Evolutionary conservation across 202 grass and related monocot species (phyloP).

Genomic region (Setaria italica): DNA sequence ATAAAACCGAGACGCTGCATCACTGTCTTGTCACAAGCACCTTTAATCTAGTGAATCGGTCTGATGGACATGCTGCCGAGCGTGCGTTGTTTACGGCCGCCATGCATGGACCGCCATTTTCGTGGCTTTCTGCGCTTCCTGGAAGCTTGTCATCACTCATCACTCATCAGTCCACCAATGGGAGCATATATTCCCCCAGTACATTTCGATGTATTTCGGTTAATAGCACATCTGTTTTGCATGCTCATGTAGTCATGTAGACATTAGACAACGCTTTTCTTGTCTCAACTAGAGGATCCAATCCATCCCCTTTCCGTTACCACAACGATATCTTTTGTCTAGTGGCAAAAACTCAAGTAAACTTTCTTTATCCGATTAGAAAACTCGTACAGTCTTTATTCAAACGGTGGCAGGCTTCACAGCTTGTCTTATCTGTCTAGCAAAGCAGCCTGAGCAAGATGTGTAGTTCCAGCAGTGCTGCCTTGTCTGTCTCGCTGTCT

Average conservation of each 20-base stretch:
- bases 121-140: conserved; percentile 14
- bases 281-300: not conserved
- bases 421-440: not conserved
- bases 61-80: not conserved
- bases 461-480: not conserved
- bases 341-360: not conserved
- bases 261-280: not conserved
- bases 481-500: conserved; percentile 18
- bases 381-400: not conserved
- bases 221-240: conserved; percentile 40
- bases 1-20: not conserved
- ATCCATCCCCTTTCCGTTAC: conserved; percentile 31
- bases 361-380: not conserved
- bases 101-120: conserved; percentile 3
- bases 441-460: not conserved
- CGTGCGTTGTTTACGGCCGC: not conserved
- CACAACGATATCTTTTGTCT: not conserved
- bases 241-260: conserved; percentile 5
- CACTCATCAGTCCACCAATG: not conserved
- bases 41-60: not conserved
- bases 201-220: not conserved
- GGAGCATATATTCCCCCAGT: conserved; percentile 9
- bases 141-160: not conserved
- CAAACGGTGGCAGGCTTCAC: not conserved
- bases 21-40: not conserved